phyloP scores from a whole-genome alignment of 441 rosid genomes.

The Kokia cookei region DNA sequence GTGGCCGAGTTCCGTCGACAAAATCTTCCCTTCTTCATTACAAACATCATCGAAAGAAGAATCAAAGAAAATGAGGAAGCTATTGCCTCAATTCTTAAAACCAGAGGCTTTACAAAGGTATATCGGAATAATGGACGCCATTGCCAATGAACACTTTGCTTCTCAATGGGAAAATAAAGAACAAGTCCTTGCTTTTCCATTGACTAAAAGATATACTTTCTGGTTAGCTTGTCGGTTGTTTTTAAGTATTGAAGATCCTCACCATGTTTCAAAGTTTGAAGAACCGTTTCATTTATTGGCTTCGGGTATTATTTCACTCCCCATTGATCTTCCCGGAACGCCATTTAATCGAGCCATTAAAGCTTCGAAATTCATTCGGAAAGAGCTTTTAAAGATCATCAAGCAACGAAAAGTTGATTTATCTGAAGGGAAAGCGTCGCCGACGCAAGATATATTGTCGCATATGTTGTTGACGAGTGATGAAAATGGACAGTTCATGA shows the following conservation, averaged over 20 bases:
- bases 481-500: slow-evolving; percentile 20
- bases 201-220: slow-evolving; percentile 34
- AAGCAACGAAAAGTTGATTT: slow-evolving; percentile 23
- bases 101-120: slow-evolving; percentile 33
- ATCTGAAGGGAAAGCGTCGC: slow-evolving; percentile 6
- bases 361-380: slow-evolving; percentile 23
- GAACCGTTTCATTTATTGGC: slow-evolving; percentile 18
- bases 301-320: slow-evolving; percentile 27
- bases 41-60: slow-evolving; percentile 23
- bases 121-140: slow-evolving; percentile 33
- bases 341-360: slow-evolving; percentile 28
- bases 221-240: slow-evolving; percentile 34
- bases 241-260: slow-evolving; percentile 30
- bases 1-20: slow-evolving; percentile 46
- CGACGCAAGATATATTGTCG: slow-evolving; percentile 27
- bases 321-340: slow-evolving; percentile 38
- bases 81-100: slow-evolving; percentile 27
- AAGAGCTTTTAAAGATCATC: slow-evolving; percentile 21
- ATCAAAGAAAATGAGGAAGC: slow-evolving; percentile 29
- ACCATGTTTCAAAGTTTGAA: slow-evolving; percentile 10
- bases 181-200: slow-evolving; percentile 25
- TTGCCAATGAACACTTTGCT: slow-evolving; percentile 28
- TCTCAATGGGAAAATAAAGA: slow-evolving; percentile 23
- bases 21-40: slow-evolving; percentile 33
- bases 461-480: slow-evolving; percentile 26